phyloP scores from a whole-genome alignment of 2,329 filamentous ascomycete species.

The Cytospora piceae region DNA sequence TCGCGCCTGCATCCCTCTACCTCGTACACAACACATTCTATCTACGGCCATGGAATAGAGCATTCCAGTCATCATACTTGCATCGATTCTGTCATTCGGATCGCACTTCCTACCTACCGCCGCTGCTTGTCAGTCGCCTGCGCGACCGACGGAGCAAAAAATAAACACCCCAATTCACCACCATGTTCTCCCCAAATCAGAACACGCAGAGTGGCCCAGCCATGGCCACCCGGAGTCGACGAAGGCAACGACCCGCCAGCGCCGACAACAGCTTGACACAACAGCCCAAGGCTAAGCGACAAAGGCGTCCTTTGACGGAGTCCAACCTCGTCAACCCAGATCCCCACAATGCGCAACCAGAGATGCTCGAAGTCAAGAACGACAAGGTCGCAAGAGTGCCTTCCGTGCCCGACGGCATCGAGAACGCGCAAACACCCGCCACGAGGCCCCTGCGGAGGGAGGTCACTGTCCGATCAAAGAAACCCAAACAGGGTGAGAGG shows the following conservation, averaged over 20 bases:
- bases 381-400: constrained; percentile 53
- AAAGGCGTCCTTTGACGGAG: constrained; percentile 60
- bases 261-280: constrained; percentile 55
- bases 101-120: not conserved
- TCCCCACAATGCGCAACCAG: constrained; percentile 41
- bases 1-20: constrained; percentile 20
- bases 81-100: constrained; percentile 14
- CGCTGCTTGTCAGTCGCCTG: constrained; percentile 11
- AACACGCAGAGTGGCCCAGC: constrained; percentile 56
- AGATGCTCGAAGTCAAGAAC: constrained; percentile 61
- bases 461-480: constrained; percentile 64
- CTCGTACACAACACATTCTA: constrained; percentile 7
- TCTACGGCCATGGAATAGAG: constrained; percentile 28
- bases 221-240: constrained; percentile 62
- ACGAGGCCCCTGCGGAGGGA: constrained; percentile 46
- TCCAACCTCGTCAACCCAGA: constrained; percentile 60
- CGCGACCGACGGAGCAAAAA: constrained; percentile 24
- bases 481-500: constrained; percentile 65
- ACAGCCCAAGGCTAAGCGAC: constrained; percentile 67
- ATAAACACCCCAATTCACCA: constrained; percentile 24
- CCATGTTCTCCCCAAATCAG: constrained; percentile 63
- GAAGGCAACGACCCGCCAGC: constrained; percentile 62
- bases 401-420: constrained; percentile 51
- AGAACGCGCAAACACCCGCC: constrained; percentile 41
- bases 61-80: constrained; percentile 6